Conservation (phyloP, 768 basidiomycete species). For the Hypholoma sublateritium region DNA sequence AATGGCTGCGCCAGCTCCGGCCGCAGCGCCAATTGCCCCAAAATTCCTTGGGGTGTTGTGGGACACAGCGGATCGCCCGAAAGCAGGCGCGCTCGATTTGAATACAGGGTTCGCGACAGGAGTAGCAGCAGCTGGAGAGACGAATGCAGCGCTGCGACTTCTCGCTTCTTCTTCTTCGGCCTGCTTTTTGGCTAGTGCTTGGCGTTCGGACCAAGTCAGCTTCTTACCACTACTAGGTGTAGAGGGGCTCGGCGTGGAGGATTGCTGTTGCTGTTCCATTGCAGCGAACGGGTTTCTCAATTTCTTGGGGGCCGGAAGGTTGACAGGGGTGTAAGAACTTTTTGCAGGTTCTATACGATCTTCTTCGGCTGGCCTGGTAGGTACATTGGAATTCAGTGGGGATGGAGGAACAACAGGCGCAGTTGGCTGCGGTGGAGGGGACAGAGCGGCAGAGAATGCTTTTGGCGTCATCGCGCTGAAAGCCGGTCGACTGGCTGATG, state of each 20-base stretch:
- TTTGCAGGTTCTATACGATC: slow-evolving; percentile 87
- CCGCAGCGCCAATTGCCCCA: slow-evolving; percentile 34
- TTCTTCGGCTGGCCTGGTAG: slow-evolving; percentile 72
- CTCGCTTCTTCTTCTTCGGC: slow-evolving; percentile 72
- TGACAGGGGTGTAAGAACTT: slow-evolving; percentile 87
- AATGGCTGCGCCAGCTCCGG: slow-evolving; percentile 32
- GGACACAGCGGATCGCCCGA: slow-evolving; percentile 41
- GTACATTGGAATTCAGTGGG: slow-evolving; percentile 25
- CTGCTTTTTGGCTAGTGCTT: slow-evolving; percentile 88
- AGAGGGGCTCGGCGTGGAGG: slow-evolving; percentile 22
- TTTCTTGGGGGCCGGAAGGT: slow-evolving; percentile 81
- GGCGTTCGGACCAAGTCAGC: slow-evolving; percentile 92
- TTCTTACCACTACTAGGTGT: slow-evolving; percentile 58
- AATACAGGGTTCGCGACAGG: slow-evolving; percentile 35
- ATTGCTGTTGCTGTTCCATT: slow-evolving; percentile 50
- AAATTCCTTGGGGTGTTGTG: slow-evolving; percentile 41
- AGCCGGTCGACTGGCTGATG: slow-evolving; percentile 30
- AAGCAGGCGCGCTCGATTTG: slow-evolving; percentile 47
- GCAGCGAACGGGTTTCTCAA: slow-evolving; percentile 81
- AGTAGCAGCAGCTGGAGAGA: slow-evolving; percentile 31
- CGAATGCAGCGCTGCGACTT: slow-evolving; percentile 57
- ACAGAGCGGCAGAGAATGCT: slow-evolving; percentile 17
- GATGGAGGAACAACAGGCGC: slow-evolving; percentile 16
- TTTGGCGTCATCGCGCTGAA: slow-evolving; percentile 32
- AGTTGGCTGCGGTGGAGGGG: slow-evolving; percentile 15